Evolutionary conservation across 192 early-diverging fungal species (phyloP), one percentile per base, ranked within the genome.

Genomic region (Backusella sp.): DNA sequence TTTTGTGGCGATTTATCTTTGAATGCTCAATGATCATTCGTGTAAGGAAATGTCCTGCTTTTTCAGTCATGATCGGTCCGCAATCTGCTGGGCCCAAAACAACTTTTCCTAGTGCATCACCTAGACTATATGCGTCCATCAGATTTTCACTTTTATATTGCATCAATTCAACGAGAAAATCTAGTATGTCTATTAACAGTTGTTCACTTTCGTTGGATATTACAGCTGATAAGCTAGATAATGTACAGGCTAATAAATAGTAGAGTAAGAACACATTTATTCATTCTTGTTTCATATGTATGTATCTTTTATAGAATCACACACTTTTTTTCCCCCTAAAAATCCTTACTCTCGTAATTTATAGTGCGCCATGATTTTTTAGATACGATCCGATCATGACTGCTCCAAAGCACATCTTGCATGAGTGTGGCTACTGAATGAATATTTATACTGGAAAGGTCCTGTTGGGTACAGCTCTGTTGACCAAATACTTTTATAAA

Each of bases 41-140:
- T 28, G 79, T 80, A 32, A 80, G 44, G 2, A 80, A 69, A 68
- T 80, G 75, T 21, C 75, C 70, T 26, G 75, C 75, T 35, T 76
- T 76, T 68, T 80, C 79, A 6, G 75, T 66, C 30, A 80, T 76
- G 36, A 80, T 68, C 3, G 56, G 56, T 44, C 71, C 67, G 37
- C 79, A 80, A 34, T 80, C 75, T 35, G 70, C 44, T 17, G 79
- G 79, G 3, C 79, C 79, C 17, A 80, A 71, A 3, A 68, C 56
- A 14, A 76, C 79, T 34, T 80, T 80, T 53, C 79, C 74, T 70
- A 80, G 72, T 15, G 79, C 70, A 34, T 80, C 79, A 30, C 79
- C 79, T 21, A 80, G 56, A 11, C 56, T 52, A 41, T 71, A 72
- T n/a, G 79, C 79, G 21, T 76, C 66, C 75, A 76, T 80, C 8